Percentiles rank a stretch among this genome's conserved stretches.
These are phyloP conservation scores for Fusarium subglutinans DNA, from an alignment of 2,329 filamentous ascomycete species.

Conservation along the genomic window DNA sequence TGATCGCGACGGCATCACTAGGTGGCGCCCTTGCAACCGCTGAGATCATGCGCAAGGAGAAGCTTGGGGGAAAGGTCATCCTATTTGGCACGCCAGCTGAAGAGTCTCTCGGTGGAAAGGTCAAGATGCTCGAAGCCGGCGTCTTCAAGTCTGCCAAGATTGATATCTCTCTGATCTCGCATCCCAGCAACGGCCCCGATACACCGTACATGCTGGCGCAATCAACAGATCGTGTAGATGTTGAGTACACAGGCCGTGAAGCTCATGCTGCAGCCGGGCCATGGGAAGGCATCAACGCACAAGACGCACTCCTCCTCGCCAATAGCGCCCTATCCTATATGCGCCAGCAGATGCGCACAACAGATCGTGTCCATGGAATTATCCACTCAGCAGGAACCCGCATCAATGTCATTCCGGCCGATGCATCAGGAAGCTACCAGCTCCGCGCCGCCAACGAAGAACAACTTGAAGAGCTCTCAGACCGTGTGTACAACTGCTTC, in stretches of 20 bases:
- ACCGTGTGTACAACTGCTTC: conserved; percentile 40
- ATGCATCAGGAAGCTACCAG: conserved; percentile 67
- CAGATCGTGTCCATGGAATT: conserved; percentile 34
- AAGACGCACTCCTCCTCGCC: conserved; percentile 34
- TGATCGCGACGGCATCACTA: conserved; percentile 33
- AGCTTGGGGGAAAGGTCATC: conserved; percentile 28
- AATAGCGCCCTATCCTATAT: conserved; percentile 30
- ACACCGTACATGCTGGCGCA: conserved; percentile 28
- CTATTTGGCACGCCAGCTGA: conserved; percentile 37
- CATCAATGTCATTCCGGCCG: conserved; percentile 46
- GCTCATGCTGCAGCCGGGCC: conserved; percentile 30
- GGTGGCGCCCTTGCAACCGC: conserved; percentile 27
- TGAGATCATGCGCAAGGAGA: conserved; percentile 31
- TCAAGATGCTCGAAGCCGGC: conserved; percentile 34
- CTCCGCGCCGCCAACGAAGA: conserved; percentile 59
- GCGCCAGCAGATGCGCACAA: conserved; percentile 31
- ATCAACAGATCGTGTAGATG: conserved; percentile 31
- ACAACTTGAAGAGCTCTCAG: conserved; percentile 33
- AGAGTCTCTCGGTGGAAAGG: conserved; percentile 33
- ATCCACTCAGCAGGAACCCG: conserved; percentile 28
- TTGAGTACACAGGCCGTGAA: conserved; percentile 23
- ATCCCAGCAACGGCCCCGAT: conserved; percentile 22
- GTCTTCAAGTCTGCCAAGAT: conserved; percentile 33
- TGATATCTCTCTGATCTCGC: conserved; percentile 36
- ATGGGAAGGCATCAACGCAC: conserved; percentile 35